Conservation (phyloP, 1,139 yeast genomes). For the Suhomyces bribrorum region DNA sequence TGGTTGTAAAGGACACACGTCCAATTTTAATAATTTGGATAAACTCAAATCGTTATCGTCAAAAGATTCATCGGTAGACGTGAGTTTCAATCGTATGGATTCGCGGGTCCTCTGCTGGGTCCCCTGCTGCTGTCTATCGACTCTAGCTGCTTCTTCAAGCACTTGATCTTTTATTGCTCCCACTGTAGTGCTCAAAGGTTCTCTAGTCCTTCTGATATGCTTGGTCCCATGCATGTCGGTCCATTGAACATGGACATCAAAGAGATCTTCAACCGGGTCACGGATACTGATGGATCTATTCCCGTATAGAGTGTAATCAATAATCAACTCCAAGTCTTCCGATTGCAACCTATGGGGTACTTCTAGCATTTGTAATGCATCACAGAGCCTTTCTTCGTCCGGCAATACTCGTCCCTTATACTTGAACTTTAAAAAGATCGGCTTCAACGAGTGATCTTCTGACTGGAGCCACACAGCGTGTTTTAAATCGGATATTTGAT, state of each 20-base stretch:
- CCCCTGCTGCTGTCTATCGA: neutral
- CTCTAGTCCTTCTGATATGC: slow-evolving; percentile 19
- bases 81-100: neutral
- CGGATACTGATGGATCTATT: slow-evolving; percentile 22
- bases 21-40: slow-evolving; percentile 25
- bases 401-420: slow-evolving; percentile 11
- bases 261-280: slow-evolving; percentile 27
- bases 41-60: slow-evolving; percentile 18
- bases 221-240: slow-evolving; percentile 9
- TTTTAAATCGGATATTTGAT: slow-evolving; percentile 25
- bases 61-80: slow-evolving; percentile 12
- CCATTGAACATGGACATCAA: slow-evolving; percentile 26
- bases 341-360: slow-evolving; percentile 9
- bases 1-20: slow-evolving; percentile 29
- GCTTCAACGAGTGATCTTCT: slow-evolving; percentile 24
- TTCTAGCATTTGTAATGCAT: slow-evolving; percentile 16
- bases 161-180: slow-evolving; percentile 24
- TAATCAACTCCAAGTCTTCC: slow-evolving; percentile 18
- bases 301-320: slow-evolving; percentile 27
- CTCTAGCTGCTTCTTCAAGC: slow-evolving; percentile 15
- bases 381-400: slow-evolving; percentile 18
- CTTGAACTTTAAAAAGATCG: slow-evolving; percentile 23
- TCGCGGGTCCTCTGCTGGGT: neutral
- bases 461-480: slow-evolving; percentile 35
- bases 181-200: slow-evolving; percentile 26